Conservation (phyloP, 305 asterid species). For the Coffea humblotiana region DNA sequence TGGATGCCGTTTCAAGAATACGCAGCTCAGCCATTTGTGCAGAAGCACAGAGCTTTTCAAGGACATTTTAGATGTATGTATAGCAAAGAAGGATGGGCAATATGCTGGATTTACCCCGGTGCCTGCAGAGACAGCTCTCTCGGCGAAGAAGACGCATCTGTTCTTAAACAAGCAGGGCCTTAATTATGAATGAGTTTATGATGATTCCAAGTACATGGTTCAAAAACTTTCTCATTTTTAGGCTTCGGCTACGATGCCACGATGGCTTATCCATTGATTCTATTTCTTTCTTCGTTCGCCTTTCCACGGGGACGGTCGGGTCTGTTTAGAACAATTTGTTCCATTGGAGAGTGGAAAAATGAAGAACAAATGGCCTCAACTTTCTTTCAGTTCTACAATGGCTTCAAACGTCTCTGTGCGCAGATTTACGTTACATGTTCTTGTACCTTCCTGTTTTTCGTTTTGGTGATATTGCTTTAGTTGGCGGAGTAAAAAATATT, state of each 20-base stretch:
- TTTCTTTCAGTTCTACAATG: too few species aligned
- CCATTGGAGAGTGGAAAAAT: neutral
- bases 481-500: too few species aligned
- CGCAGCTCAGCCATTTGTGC: constrained; percentile 62
- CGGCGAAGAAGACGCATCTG: constrained; percentile 41
- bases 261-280: neutral
- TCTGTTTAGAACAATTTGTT: neutral
- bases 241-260: neutral
- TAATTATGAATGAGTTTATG: neutral
- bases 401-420: neutral
- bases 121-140: constrained; percentile 36
- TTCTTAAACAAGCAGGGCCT: constrained; percentile 39
- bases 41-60: constrained; percentile 54
- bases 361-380: neutral
- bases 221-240: neutral
- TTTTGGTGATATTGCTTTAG: too few species aligned
- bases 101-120: constrained; percentile 67
- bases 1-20: constrained; percentile 95
- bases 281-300: too few species aligned
- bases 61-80: constrained; percentile 50
- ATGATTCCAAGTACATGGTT: neutral
- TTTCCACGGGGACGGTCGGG: neutral
- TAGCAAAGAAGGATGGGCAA: constrained; percentile 50
- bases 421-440: too few species aligned
- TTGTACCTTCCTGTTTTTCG: too few species aligned